These are phyloP conservation scores for Cladophialophora psammophila DNA, from an alignment of 2,329 filamentous ascomycete genomes.

Conservation along the genomic window DNA sequence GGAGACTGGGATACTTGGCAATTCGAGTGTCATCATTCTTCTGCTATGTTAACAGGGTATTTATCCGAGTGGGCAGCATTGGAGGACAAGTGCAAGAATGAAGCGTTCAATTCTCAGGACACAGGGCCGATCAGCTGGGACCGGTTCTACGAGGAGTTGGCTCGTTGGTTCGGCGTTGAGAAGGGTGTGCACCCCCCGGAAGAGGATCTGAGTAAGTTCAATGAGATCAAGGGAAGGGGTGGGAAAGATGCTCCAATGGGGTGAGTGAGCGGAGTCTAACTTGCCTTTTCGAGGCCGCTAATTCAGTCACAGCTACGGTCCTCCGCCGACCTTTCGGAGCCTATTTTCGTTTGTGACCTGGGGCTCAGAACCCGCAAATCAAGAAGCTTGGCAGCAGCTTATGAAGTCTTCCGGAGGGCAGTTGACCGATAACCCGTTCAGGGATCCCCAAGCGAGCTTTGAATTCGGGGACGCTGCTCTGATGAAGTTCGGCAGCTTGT, in stretches of 20 bases:
- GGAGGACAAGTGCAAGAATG: constrained; percentile 49
- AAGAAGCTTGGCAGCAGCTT: constrained; percentile 56
- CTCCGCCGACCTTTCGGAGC: constrained; percentile 48
- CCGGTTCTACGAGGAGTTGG: constrained; percentile 57
- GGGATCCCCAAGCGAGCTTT: constrained; percentile 39
- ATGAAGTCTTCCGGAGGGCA: constrained; percentile 49
- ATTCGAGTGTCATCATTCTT: constrained; percentile 51
- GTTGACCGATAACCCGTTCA: constrained; percentile 40
- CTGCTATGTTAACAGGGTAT: constrained; percentile 58
- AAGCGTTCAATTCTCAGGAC: constrained; percentile 61
- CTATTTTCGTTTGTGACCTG: constrained; percentile 56
- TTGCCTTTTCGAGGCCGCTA: background rate
- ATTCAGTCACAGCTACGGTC: constrained; percentile 41
- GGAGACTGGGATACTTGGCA: constrained; percentile 57
- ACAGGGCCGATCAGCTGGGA: constrained; percentile 57
- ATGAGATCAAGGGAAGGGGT: constrained; percentile 27
- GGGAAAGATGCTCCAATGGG: constrained; percentile 46
- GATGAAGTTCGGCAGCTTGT: constrained; percentile 27
- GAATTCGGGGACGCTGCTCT: constrained; percentile 40
- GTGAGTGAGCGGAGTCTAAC: constrained; percentile 38
- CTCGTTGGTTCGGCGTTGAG: constrained; percentile 53
- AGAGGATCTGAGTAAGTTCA: constrained; percentile 36
- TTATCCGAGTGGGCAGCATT: constrained; percentile 60
- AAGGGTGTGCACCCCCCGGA: constrained; percentile 46
- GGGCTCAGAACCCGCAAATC: constrained; percentile 54